Base-by-base conservation (phyloP, 2,329 filamentous ascomycete genomes). In the Coniochaeta sp. region DNA sequence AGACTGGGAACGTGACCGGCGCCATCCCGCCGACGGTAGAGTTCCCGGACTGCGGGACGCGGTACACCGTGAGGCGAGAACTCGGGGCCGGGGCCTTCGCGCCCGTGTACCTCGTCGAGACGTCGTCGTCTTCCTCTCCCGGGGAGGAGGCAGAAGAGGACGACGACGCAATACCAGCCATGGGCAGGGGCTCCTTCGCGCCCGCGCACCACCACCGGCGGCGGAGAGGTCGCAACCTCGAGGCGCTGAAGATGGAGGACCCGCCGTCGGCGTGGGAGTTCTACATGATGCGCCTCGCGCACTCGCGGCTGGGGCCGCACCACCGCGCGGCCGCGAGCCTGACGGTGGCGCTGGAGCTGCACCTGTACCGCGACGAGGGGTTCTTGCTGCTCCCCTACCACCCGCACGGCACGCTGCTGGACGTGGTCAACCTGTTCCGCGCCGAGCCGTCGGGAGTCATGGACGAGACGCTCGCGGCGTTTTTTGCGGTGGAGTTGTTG, bases 221-320 rank as follows among this genome's bases (percentile, higher is more conserved):
- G 1, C 75, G 77, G 42, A 34, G 16, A 10, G 85, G 89, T 47
- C 77, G 78, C 50, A 64, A 78, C 1, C 80, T 95, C 4, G 92
- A 97, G 73, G 95, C 95, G 1, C 81, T 99, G 66, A 99, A 99
- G 75, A 93, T 96, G 86, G 95, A 99, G 75, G 84, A 89, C 34
- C 91, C 93, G 0, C 90, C 93, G 0, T 89, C 87, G 4, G 82
- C 90, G 0, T 99, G 95, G 95, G 95, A 99, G 71, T 99, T 98
- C 70, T 90, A 96, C 75, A 96, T 99, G 74, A 91, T 98, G 78
- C 88, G 91, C 1, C 84, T 91, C 59, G 86, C 90, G 1, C 90
- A 93, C 64, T 79, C 83, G 24, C 89, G 95, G 0, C 80, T 99
- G 0, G 89, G 88, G 0, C 81, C 88, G 1, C 83, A 82, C 32